Base-by-base conservation (phyloP, 768 basidiomycete species). In the Psilocybe sp. region DNA sequence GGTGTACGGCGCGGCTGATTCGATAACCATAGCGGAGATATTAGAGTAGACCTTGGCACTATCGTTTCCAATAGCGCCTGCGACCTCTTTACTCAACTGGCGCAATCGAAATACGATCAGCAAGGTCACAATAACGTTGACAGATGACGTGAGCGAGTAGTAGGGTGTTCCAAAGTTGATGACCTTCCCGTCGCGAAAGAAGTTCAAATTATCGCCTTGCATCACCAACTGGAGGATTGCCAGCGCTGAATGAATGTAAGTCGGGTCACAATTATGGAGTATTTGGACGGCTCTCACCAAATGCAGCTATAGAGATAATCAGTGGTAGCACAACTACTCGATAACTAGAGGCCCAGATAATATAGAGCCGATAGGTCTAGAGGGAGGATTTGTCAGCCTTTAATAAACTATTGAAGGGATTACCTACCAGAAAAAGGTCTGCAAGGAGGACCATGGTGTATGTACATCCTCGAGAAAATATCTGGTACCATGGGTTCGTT, bases 71-170 rank as follows among this genome's bases (percentile, higher is more conserved):
- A 72, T 58, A 1, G 59, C 53, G 5, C 40, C 44, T 43, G 57
- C 51, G 14, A 68, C 61, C n/a, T 49, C 34, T 16, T 55, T 58
- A n/a, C 64, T 62, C 31, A 69, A 54, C 44, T 52, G 55, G 40
- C 68, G 53, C 10, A 75, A 68, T n/a, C 73, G 74, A 7, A 32
- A 49, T 47, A 66, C 70, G 51, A 77, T 74, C 40, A 73, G 62
- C 6, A 58, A n/a, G 6, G 73, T 75, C 40, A 73, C 59, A 54
- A 75, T 43, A 46, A 73, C 62, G 62, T 75, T 76, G 52, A 75
- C 60, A 38, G 59, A 56, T 49, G 75, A 67, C 4, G 71, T 68
- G 40, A 72, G 59, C 8, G 69, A 52, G 41, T 69, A 70, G 59
- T 72, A 77, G 2, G 72, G 64, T 3, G 65, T 57, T 10, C 67